Percentiles rank a stretch among this genome's conserved stretches.
Conservation (phyloP, 2,329 filamentous ascomycete genomes). For the Fusarium abutilonis region DNA sequence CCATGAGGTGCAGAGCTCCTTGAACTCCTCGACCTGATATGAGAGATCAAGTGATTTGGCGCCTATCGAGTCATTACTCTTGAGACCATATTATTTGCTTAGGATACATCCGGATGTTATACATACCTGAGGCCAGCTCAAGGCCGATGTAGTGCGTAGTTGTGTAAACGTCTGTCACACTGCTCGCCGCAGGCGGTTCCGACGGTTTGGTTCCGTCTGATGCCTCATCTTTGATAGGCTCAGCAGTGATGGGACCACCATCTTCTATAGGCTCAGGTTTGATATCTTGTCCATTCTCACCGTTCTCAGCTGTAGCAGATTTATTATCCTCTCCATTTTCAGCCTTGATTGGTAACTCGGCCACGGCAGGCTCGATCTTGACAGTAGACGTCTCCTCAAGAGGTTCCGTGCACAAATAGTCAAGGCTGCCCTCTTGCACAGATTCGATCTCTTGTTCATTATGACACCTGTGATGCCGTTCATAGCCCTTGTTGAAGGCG, state of each 20-base stretch:
- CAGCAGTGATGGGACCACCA: constrained; percentile 40
- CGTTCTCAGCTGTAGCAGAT: constrained; percentile 51
- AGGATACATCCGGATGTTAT: not conserved
- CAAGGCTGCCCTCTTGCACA: constrained; percentile 64
- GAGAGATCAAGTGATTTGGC: constrained; percentile 80
- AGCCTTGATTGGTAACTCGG: constrained; percentile 54
- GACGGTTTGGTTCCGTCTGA: constrained; percentile 14
- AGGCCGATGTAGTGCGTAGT: constrained; percentile 95
- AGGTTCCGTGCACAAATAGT: constrained; percentile 54
- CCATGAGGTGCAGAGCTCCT: constrained; percentile 80
- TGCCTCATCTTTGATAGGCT: constrained; percentile 22
- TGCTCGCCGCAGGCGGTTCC: constrained; percentile 15
- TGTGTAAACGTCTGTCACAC: constrained; percentile 72
- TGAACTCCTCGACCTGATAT: constrained; percentile 86
- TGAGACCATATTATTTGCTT: not conserved
- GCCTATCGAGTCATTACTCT: constrained; percentile 57
- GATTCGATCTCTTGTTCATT: constrained; percentile 61
- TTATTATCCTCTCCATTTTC: constrained; percentile 55
- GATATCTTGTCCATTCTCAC: constrained; percentile 42
- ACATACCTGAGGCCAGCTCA: constrained; percentile 77
- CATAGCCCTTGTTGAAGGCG: constrained; percentile 92
- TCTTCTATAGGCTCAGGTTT: constrained; percentile 44
- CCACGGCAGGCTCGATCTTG: constrained; percentile 29
- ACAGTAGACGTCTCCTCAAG: constrained; percentile 51
- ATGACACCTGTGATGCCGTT: constrained; percentile 78